Evolutionary conservation across 805 yeast genomes (phyloP), one percentile per base, ranked within the genome.

Genomic region (Clavispora santaluciae): DNA sequence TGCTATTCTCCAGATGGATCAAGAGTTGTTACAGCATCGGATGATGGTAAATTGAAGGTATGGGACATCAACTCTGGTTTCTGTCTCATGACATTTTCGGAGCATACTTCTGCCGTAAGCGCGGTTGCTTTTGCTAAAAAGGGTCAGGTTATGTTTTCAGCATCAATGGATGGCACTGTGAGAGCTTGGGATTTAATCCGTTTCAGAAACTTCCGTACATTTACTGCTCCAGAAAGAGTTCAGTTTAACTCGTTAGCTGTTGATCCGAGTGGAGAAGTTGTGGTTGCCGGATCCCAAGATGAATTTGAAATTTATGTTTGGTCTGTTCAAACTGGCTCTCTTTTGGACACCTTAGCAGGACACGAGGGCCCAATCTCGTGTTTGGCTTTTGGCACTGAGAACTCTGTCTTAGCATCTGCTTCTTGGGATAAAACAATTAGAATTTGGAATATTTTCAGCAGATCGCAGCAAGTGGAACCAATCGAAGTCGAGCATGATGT

Each of bases 391-490:
- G 95, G 96, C 35, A 68, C 66, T 10, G 95, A 89, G 54, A 85
- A 79, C 45, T 70, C 81, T 3, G 72, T 81, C 11, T 72, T 93
- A 42, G 97, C 95, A 3, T 81, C 93, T 43, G 95, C 96, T 1
- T 84, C 95, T 17, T 93, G 99, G 99, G 99, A 93, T 65, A 86
- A 85, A 51, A 90, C 98, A 4, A 82, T 90, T 13, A 73, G 99
- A 51, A 72, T 93, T 9, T 93, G 99, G 99, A 84, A 81, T 56
- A 79, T 93, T 35, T 93, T 91, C 62, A 84, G 90, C 11, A 78
- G 99, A 55, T 72, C 87, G 0, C 91, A 85, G 53, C 81, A 78
- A 36, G 93, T 87, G 38, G 99, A 93, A 64, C 98, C 98, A 7
- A 79, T 93, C 51, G 88, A 85, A 53, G 78, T 88, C 12, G 79